Base-by-base conservation (phyloP, 805 yeast species). In the Wickerhamiella parazyma region DNA sequence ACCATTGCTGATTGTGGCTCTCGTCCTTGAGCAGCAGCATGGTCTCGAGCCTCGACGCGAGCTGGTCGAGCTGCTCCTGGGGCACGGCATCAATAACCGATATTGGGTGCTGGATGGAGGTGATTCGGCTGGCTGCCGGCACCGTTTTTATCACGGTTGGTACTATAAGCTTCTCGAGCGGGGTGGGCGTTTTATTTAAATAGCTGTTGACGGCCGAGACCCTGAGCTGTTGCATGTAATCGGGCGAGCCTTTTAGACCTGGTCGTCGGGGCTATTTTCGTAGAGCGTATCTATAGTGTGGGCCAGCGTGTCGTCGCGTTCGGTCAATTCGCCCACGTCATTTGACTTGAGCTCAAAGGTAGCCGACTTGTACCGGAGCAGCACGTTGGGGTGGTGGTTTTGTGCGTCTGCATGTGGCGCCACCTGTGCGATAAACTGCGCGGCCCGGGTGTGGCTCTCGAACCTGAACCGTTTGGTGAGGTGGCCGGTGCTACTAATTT, bases 341-440 rank as follows among this genome's bases (percentile, higher is more conserved):
- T 52, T 54, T 3, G 56, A 44, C 9, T 47, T 42, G 40, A 54
- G 44, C 21, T 35, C 21, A 34, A 54, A 50, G 2, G 46, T 44
- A 20, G 49, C 50, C 14, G 21, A 44, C 16, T 48, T 36, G 43
- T 54, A 52, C 33, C 41, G 44, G n/a, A 54, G 40, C 11, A 21
- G 26, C 7, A 54, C 42, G 19, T 52, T 49, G 3, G 57, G 55
- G 38, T 54, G 57, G 41, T 54, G 57, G 24, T 49, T 25, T 9
- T 41, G 37, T 14, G 33, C 19, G 28, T 54, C 57, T 7, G 56
- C 55, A 6, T 18, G 24, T 9, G 26, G 36, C 1, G 56, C 55
- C 6, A 49, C 46, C 9, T 35, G 33, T 14, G 45, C 39, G 8
- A 48, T 51, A 20, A 54, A 46, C 28, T 44, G 43, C 1, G 51